Conservation (phyloP, 305 asterid species). For the Solanum hybrid region DNA sequence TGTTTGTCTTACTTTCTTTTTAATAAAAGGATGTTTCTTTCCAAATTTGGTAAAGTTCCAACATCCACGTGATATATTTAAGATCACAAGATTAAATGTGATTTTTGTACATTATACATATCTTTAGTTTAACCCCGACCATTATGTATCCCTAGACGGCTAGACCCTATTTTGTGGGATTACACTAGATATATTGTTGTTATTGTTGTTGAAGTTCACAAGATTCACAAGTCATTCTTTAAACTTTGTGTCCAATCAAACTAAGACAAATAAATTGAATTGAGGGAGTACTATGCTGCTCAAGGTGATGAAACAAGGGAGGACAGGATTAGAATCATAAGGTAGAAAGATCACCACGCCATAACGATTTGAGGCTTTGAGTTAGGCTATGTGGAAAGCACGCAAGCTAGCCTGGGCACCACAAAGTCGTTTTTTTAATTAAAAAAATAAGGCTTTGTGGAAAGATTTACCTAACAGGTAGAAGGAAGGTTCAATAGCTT, state of each 20-base stretch:
- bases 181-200: not conserved
- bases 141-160: not conserved
- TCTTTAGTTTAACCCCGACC: not conserved
- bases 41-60: not conserved
- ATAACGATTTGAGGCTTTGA: slow-evolving; percentile 1
- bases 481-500: slow-evolving; percentile 18
- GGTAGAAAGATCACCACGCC: slow-evolving; percentile 15
- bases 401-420: not conserved
- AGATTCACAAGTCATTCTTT: not conserved
- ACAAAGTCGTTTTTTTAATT: not conserved
- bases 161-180: not conserved
- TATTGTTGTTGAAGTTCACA: not conserved
- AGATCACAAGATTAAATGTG: not conserved
- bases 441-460: not conserved
- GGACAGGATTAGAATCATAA: slow-evolving; percentile 8
- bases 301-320: slow-evolving; percentile 22
- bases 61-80: not conserved
- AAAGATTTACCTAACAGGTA: slow-evolving; percentile 10
- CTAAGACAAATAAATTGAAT: not conserved
- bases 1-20: not conserved
- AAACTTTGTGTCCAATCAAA: not conserved
- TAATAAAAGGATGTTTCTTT: not conserved
- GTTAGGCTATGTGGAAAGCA: slow-evolving; percentile 7
- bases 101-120: not conserved
- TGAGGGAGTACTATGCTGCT: slow-evolving; percentile 9